Evolutionary conservation across 192 early-diverging fungal species (phyloP).

Genomic region (Mortierella antarctica): DNA sequence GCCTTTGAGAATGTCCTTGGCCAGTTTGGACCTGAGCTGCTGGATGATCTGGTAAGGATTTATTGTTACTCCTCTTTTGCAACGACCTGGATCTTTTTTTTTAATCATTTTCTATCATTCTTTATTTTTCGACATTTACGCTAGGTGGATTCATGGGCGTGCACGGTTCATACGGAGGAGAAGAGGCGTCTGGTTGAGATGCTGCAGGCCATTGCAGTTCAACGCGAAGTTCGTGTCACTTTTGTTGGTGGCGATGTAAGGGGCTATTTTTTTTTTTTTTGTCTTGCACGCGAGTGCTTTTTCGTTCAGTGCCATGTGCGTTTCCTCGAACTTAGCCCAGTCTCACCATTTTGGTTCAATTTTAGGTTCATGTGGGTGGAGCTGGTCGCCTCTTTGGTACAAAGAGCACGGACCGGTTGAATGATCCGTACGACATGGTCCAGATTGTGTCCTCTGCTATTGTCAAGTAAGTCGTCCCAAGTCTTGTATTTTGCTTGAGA

Average conservation of each 20-base stretch:
- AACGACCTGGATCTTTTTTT: background rate
- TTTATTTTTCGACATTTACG: slow-evolving; percentile 17
- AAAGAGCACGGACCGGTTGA: slow-evolving; percentile 61
- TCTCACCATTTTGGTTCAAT: slow-evolving; percentile 1
- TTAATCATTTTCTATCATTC: background rate
- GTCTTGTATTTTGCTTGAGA: slow-evolving; percentile 6
- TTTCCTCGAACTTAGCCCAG: background rate
- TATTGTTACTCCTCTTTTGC: background rate
- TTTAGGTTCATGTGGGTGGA: slow-evolving; percentile 72
- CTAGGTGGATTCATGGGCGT: slow-evolving; percentile 58
- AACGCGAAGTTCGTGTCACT: slow-evolving; percentile 73
- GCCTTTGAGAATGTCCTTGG: slow-evolving; percentile 64
- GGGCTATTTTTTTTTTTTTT: background rate
- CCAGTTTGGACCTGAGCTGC: slow-evolving; percentile 87
- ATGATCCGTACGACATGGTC: slow-evolving; percentile 78
- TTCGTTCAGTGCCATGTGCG: slow-evolving; percentile 7
- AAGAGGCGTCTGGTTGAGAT: slow-evolving; percentile 71
- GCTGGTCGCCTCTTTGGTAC: slow-evolving; percentile 71
- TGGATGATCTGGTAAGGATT: slow-evolving; percentile 77
- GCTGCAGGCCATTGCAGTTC: slow-evolving; percentile 73
- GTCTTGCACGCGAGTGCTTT: slow-evolving; percentile 15
- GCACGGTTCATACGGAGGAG: slow-evolving; percentile 74
- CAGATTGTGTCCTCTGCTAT: slow-evolving; percentile 87
- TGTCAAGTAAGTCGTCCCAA: slow-evolving; percentile 66
- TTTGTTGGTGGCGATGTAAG: slow-evolving; percentile 87